Evolutionary conservation across 106 monocot genomes (phyloP).

Genomic region (Dendrobium chrysotoxum): DNA sequence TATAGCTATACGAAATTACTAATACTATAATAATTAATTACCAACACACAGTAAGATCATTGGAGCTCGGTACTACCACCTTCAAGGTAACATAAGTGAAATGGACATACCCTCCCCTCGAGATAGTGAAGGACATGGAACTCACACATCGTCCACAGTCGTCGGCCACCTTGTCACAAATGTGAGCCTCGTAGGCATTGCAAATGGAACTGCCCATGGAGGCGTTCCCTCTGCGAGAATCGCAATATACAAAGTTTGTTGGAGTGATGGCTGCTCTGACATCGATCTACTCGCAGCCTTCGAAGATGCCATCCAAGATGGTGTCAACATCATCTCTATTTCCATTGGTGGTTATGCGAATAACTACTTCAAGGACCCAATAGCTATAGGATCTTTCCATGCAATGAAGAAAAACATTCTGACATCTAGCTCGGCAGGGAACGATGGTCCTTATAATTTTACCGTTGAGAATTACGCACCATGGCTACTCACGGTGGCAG

Average conservation of each 20-base stretch:
- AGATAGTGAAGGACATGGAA: too few species aligned
- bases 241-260: slow-evolving; percentile 40
- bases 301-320: slow-evolving; percentile 17
- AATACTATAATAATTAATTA: too few species aligned
- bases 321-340: slow-evolving; percentile 35
- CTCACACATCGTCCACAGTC: too few species aligned
- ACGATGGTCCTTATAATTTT: slow-evolving; percentile 9
- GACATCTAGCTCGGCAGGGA: slow-evolving; percentile 22
- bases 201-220: slow-evolving; percentile 21
- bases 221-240: slow-evolving; percentile 16
- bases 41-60: too few species aligned
- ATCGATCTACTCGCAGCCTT: slow-evolving; percentile 15
- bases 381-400: too few species aligned
- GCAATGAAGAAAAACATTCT: too few species aligned
- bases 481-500: slow-evolving; percentile 26
- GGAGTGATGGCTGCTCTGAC: slow-evolving; percentile 6
- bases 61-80: too few species aligned
- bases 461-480: slow-evolving; percentile 17
- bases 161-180: neutral
- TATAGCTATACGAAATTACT: too few species aligned
- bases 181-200: slow-evolving; percentile 19
- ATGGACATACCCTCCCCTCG: too few species aligned
- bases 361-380: slow-evolving; percentile 10
- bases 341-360: slow-evolving; percentile 12
- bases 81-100: too few species aligned